Evolutionary conservation across 225 moss, liverwort and hornwort genomes (phyloP).

Genomic region (Antitrichia curtipendula): DNA sequence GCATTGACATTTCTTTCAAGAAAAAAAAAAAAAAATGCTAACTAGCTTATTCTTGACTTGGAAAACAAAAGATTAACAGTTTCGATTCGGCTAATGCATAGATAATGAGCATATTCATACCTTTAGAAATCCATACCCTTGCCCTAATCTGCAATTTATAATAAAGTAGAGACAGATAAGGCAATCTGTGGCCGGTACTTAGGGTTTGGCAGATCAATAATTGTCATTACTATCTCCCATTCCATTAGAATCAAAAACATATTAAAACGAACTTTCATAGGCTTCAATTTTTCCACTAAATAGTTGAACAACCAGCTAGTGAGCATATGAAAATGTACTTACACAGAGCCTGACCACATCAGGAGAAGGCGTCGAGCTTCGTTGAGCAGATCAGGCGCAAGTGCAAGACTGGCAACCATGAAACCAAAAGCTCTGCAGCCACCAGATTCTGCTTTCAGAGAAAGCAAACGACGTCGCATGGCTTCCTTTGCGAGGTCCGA

Average conservation of each 20-base stretch:
- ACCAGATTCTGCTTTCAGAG: conserved; percentile 22
- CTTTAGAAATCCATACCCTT: neutral
- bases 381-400: conserved; percentile 55
- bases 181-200: neutral
- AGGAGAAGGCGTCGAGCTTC: conserved; percentile 59
- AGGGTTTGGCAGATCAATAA: neutral
- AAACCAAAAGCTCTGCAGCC: conserved; percentile 15
- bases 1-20: neutral
- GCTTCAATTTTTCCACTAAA: neutral
- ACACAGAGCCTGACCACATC: conserved; percentile 56
- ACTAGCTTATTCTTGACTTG: neutral
- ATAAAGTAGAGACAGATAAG: neutral
- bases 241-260: neutral
- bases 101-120: neutral
- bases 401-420: conserved; percentile 41
- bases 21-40: neutral
- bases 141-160: neutral
- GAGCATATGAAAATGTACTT: conserved; percentile 20
- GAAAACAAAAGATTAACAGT: neutral
- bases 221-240: neutral
- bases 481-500: conserved; percentile 43
- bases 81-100: too few relatives aligned
- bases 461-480: conserved; percentile 24
- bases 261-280: neutral
- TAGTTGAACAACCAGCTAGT: neutral